Base-by-base conservation (phyloP, 73 alveolate species). In the Paramecium tetraurelia region DNA sequence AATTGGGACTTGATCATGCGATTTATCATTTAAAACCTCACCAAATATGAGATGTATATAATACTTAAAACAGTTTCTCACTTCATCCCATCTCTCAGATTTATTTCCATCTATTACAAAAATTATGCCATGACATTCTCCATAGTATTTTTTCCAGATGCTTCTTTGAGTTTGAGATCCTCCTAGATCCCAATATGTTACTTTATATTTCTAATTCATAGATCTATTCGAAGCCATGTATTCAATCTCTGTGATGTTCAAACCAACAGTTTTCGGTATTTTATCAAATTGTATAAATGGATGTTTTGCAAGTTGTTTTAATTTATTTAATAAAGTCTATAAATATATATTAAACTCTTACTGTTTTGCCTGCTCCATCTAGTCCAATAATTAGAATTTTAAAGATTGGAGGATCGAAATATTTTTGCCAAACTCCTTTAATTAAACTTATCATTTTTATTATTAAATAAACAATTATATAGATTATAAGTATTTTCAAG, bases 301-400 rank as follows among this genome's bases (percentile, higher is more conserved):
- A 24, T n/a, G 33, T 80, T 80, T 80, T 7, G 90, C 90, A 31
- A 80, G 12, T 24, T 80, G 16, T 24, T 80, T 80, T 33, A 80
- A 24, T 80, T 46, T 80, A 41, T 80, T 80, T 40, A 80, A 35
- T 21, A 80, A 16, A 1, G 76, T 80, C 87, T 75, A 18, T 12
- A n/a, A n/a, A 27, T 27, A 0, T 75, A 36, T 16, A 35, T 3
- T 41, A 38, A 14, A 12, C 20, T 36, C 48, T 38, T 75, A 75
- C 87, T 44, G 90, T 80, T 21, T 80, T 80, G 8, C 90, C 90
- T 20, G 90, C 70, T 46, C 90, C 90, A 80, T 80, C 90, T 10
- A 80, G 3, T n/a, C 90, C 90, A 10, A 80, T 43, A 2, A 80
- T 80, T 43, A 80, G 16, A 20, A 80, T 80, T 48, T 46, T 80